Percentiles rank a stretch among this genome's conserved stretches.
Evolutionary conservation across 1,284 basidiomycete species (phyloP).

Genomic region (Sanghuangporus sanghuang): DNA sequence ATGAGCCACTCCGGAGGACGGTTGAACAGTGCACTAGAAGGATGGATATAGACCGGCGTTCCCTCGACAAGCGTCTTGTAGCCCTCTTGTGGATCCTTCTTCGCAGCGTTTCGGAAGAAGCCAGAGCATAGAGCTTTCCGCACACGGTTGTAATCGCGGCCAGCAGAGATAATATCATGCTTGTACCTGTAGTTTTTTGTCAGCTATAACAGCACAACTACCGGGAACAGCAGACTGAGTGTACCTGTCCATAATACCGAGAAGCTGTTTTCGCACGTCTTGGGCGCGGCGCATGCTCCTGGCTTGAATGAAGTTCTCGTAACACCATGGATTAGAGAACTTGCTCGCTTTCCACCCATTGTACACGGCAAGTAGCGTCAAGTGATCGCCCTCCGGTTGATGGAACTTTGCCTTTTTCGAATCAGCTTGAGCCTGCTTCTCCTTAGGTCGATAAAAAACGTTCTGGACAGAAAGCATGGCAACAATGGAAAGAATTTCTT

Average conservation of each 20-base stretch:
- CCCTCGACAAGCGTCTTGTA: conserved; percentile 98
- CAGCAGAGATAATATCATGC: conserved; percentile 90
- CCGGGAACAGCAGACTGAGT: conserved; percentile 22
- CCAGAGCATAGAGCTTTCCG: conserved; percentile 96
- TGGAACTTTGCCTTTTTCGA: conserved; percentile 99
- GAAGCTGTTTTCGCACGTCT: conserved; percentile 93
- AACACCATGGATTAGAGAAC: conserved; percentile 96
- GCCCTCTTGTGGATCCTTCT: conserved; percentile 93
- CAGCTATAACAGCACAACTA: background rate
- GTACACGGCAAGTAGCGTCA: conserved; percentile 94
- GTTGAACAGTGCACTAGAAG: conserved; percentile 96
- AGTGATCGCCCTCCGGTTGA: conserved; percentile 95
- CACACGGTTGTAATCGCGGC: conserved; percentile 89
- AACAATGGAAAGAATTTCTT: conserved; percentile 95
- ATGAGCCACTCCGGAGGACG: conserved; percentile 79
- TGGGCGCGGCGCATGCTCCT: conserved; percentile 96
- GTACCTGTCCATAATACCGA: conserved; percentile 98
- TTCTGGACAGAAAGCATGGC: conserved; percentile 97
- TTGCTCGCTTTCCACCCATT: conserved; percentile 97
- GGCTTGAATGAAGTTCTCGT: conserved; percentile 97
- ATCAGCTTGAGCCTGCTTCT: conserved; percentile 98
- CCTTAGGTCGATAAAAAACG: conserved; percentile 97
- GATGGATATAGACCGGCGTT: conserved; percentile 97
- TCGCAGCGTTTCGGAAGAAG: conserved; percentile 93
- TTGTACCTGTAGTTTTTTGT: conserved; percentile 61